Conservation (phyloP, 1,139 yeast species). For the Casaregolazyma suthepensis region DNA sequence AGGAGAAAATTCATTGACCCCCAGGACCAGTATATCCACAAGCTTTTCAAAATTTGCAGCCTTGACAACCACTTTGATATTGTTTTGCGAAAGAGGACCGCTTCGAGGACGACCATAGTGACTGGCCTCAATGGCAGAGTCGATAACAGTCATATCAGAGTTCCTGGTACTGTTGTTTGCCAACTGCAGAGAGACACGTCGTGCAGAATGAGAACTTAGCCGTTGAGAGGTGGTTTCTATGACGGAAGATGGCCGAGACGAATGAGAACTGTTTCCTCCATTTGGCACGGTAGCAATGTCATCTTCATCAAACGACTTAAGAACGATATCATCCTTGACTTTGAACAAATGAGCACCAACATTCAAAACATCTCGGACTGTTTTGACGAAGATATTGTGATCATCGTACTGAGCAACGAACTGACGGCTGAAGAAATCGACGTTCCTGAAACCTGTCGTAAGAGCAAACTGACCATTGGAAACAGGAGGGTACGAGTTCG, state of each 20-base stretch:
- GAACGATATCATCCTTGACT: conserved; percentile 46
- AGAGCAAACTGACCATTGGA: conserved; percentile 19
- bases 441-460: conserved; percentile 35
- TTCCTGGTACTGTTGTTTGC: conserved; percentile 9
- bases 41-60: conserved; percentile 57
- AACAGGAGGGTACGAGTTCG: conserved; percentile 35
- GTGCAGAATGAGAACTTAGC: conserved; percentile 29
- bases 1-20: conserved; percentile 52
- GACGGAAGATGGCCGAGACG: conserved; percentile 43
- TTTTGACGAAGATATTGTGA: conserved; percentile 44
- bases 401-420: conserved; percentile 36
- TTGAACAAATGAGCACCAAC: conserved; percentile 50
- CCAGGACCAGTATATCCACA: conserved; percentile 56
- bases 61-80: conserved; percentile 45
- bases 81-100: conserved; percentile 6
- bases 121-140: conserved; percentile 12
- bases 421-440: conserved; percentile 33
- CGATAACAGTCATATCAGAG: conserved; percentile 13
- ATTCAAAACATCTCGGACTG: conserved; percentile 55
- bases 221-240: conserved; percentile 43
- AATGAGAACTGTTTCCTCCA: conserved; percentile 12
- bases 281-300: neutral
- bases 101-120: conserved; percentile 1
- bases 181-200: conserved; percentile 29
- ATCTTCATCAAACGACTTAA: conserved; percentile 43